Base-by-base conservation (phyloP, 495 filamentous ascomycete genomes). In the Xylaria grammica region DNA sequence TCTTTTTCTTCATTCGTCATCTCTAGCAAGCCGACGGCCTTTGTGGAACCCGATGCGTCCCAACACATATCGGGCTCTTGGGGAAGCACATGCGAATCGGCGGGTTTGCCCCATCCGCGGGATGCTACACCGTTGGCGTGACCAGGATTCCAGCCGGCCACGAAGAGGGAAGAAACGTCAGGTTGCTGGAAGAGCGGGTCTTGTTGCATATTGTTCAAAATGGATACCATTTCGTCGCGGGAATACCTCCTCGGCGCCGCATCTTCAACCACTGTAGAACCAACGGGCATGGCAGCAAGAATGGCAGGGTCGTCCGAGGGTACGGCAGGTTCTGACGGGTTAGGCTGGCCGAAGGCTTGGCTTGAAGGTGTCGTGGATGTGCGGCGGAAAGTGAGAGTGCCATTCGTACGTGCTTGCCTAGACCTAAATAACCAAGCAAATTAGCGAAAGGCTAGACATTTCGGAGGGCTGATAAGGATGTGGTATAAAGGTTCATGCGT, bases 311-410 rank as follows among this genome's bases (percentile, higher is more conserved):
- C 69, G 67, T 50, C 67, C 53, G 78, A 51, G 42, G 42, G 62
- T 20, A 81, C 69, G 22, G 70, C 78, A 63, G 76, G 68, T 68
- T 83, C 82, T 70, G 74, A 80, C 67, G 74, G 73, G 51, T 82
- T 83, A 72, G 79, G 77, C 71, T 85, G 87, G 34, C 86, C 87
- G 64, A 89, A 87, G 65, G 88, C 84, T 65, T 79, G 79, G 69
- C 62, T 79, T 58, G 78, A 79, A 50, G 82, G 81, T 7, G 80
- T 84, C 48, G 82, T 82, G 2, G 93, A 95, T 26, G 91, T 82
- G 65, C 93, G 89, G 61, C 93, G 91, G 76, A 96, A 93, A 63
- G 93, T 96, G 62, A 93, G 86, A 45, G 91, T 94, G 62, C 91
- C 92, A 74, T 95, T 95, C 57, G 87, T 86, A 69, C 81, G 75